Base-by-base conservation (phyloP, 768 basidiomycete species). In the Pleurotus ostreatus region DNA sequence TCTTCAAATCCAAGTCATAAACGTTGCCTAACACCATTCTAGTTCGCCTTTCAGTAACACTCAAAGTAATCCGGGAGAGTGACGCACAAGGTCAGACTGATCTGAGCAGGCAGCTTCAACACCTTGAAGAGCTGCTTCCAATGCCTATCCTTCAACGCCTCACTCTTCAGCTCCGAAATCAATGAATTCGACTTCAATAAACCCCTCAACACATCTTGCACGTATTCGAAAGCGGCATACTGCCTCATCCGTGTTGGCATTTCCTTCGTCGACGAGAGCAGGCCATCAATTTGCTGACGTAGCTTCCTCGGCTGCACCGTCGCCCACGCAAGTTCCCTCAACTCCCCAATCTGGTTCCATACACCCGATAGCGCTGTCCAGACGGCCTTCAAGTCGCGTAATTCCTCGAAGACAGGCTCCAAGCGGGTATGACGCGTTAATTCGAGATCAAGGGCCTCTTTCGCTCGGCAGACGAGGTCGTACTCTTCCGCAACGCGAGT, bases 211-310 rank as follows among this genome's bases (percentile, higher is more conserved):
- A 88, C 81, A 43, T 99, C 96, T 66, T 98, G 95, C 2, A 98
- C 94, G 68, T 92, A 95, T 77, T 98, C 97, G 66, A 98, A 99
- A 0, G 97, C 97, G 7, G 94, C 92, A 69, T 99, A 99, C 68
- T 99, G 97, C 53, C 97, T 83, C 97, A 98, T 99, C 59, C 95
- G 80, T 38, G 92, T 96, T 1, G 97, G 97, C 96, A 99, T 98
- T 47, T 98, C 96, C 74, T 94, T 92, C 20, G 96, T 98, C n/a
- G 93, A 93, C 22, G 82, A 77, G 51, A 98, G 72, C 46, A 98
- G 78, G n/a, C 82, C 85, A 64, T 99, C 96, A 54, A 99, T 86
- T 60, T 93, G 90, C 65, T 95, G 92, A 62, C 97, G 86, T 56
- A 99, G 68, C 72, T 98, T 98, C 64, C 97, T 85, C 20, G 97